These are phyloP conservation scores for Typha latifolia DNA, from an alignment of 176 grass and related monocot species.

Conservation along the genomic window DNA sequence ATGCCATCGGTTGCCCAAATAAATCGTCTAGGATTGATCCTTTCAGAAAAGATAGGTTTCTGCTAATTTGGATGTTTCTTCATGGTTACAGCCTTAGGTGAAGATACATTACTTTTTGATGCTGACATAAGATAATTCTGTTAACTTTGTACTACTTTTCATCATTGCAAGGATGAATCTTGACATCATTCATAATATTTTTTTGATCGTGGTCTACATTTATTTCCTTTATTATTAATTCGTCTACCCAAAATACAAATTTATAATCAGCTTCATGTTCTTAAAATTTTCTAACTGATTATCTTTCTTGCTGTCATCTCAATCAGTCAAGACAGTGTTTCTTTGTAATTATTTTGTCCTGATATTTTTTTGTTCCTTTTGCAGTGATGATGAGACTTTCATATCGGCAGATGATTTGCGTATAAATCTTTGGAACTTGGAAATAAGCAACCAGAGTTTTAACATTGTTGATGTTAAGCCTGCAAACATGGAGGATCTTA, in stretches of 20 bases:
- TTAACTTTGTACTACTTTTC: too few relatives aligned
- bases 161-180: too few relatives aligned
- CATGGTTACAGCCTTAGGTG: not conserved
- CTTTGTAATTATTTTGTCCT: slow-evolving; percentile 27
- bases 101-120: not conserved
- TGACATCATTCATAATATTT: too few relatives aligned
- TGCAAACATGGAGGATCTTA: slow-evolving; percentile 86
- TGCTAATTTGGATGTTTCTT: not conserved
- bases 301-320: not conserved
- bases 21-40: too few relatives aligned
- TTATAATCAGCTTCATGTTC: not conserved
- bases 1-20: too few relatives aligned
- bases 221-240: too few relatives aligned
- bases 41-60: too few relatives aligned
- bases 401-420: slow-evolving; percentile 90
- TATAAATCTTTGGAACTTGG: slow-evolving; percentile 92
- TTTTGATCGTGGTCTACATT: too few relatives aligned
- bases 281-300: not conserved
- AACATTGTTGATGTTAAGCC: slow-evolving; percentile 93
- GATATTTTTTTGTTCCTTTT: slow-evolving; percentile 19
- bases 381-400: slow-evolving; percentile 76
- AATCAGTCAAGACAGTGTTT: not conserved
- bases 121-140: too few relatives aligned
- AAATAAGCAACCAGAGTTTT: slow-evolving; percentile 86
- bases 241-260: not conserved